These are phyloP conservation scores for Fonsecaea multimorphosa DNA, from an alignment of 2,329 filamentous ascomycete genomes.

Conservation along the genomic window DNA sequence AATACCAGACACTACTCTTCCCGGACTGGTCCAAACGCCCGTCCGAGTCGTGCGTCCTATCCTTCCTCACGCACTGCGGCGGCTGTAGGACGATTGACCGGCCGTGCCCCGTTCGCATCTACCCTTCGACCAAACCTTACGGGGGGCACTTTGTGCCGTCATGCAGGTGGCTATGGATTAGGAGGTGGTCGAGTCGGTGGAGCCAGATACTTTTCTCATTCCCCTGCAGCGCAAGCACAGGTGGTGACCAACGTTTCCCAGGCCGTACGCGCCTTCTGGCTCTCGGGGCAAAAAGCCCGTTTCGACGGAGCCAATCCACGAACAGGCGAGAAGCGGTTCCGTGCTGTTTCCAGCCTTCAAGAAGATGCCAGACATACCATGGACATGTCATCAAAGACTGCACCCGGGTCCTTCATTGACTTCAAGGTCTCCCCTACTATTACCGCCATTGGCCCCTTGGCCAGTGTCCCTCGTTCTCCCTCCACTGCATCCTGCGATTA, in stretches of 20 bases:
- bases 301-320: slow-evolving; percentile 76
- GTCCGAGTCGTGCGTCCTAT: slow-evolving; percentile 59
- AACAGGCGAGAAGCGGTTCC: slow-evolving; percentile 79
- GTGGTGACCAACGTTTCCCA: slow-evolving; percentile 95
- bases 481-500: slow-evolving; percentile 45
- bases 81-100: slow-evolving; percentile 68
- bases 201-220: slow-evolving; percentile 87
- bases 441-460: slow-evolving; percentile 80
- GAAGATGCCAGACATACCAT: slow-evolving; percentile 74
- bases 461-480: slow-evolving; percentile 42
- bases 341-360: slow-evolving; percentile 74
- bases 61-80: slow-evolving; percentile 63
- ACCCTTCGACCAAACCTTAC: slow-evolving; percentile 91
- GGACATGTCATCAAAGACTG: slow-evolving; percentile 53
- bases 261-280: slow-evolving; percentile 86
- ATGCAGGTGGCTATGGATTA: slow-evolving; percentile 84
- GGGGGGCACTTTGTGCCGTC: slow-evolving; percentile 80
- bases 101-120: slow-evolving; percentile 83
- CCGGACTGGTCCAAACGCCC: slow-evolving; percentile 47
- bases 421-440: slow-evolving; percentile 88
- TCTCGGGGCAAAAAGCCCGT: slow-evolving; percentile 86
- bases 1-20: slow-evolving; percentile 61
- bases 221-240: slow-evolving; percentile 81
- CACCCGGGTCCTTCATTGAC: slow-evolving; percentile 82
- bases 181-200: slow-evolving; percentile 73